These are phyloP conservation scores for Pogostemon cablin DNA, from an alignment of 257 asterid genomes.

Conservation along the genomic window DNA sequence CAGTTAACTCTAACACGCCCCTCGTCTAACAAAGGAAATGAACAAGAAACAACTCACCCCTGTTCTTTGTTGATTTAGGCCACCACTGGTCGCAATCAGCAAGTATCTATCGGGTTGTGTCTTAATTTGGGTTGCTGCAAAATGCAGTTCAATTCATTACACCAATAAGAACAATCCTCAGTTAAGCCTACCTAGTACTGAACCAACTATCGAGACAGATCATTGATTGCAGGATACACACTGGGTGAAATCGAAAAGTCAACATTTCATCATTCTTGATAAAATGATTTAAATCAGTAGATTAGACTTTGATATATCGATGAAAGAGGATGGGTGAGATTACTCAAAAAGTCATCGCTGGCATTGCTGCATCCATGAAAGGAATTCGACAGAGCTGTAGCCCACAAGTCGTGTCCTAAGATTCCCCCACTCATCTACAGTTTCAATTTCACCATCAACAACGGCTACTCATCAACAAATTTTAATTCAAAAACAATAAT, in stretches of 20 bases:
- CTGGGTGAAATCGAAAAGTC: conserved; percentile 16
- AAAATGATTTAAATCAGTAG: not conserved
- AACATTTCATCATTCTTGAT: not conserved
- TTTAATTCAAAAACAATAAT: not conserved
- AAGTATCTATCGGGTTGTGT: conserved; percentile 54
- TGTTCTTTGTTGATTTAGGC: conserved; percentile 85
- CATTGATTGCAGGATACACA: not conserved
- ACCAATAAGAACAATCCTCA: not conserved
- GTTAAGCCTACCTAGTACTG: not conserved
- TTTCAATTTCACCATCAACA: conserved; percentile 30
- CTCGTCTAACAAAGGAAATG: not conserved
- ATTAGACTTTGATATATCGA: not conserved
- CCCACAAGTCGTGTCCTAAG: conserved; percentile 53
- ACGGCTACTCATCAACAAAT: conserved; percentile 1
- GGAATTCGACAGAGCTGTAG: conserved; percentile 47
- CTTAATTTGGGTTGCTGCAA: conserved; percentile 49
- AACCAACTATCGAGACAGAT: not conserved
- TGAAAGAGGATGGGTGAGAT: conserved; percentile 15
- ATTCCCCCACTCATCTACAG: conserved; percentile 55
- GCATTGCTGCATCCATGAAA: conserved; percentile 68
- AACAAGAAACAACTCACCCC: conserved; percentile 51
- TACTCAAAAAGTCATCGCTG: conserved; percentile 48
- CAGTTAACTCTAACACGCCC: no score
- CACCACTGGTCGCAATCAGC: conserved; percentile 82
- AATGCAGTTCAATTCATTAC: not conserved